Evolutionary conservation across 345 rosid species (phyloP).

Genomic region (Aegle marmelos): DNA sequence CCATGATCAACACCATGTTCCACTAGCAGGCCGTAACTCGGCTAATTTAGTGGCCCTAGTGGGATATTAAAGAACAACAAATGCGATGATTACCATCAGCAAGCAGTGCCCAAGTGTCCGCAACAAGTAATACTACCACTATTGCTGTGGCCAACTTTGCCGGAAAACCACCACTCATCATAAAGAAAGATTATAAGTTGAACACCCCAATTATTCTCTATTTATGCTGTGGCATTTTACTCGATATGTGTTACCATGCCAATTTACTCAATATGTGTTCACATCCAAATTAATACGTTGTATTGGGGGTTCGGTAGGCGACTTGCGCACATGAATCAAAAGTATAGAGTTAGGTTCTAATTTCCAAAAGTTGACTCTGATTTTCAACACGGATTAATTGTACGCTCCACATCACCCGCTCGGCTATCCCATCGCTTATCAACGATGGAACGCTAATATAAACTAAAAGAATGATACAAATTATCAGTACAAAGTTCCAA

Average conservation of each 20-base stretch:
- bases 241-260: neutral
- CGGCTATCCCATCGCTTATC: too few species aligned
- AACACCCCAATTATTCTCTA: neutral
- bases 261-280: too few species aligned
- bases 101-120: neutral
- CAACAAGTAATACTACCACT: neutral
- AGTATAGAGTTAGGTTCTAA: neutral
- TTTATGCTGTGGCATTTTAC: neutral
- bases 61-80: neutral
- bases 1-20: too few species aligned
- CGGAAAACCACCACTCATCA: neutral
- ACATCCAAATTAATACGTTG: neutral
- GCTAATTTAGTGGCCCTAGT: neutral
- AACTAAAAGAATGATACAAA: neutral
- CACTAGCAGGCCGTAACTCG: neutral
- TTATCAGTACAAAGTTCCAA: neutral
- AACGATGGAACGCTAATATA: neutral
- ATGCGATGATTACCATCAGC: neutral
- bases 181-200: too few species aligned
- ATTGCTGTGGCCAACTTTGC: neutral
- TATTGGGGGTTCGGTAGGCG: neutral
- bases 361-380: slow-evolving; percentile 9
- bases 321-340: too few species aligned
- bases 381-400: neutral
- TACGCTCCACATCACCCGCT: neutral